Base-by-base conservation (phyloP, 208 protist genomes). In the Porcisia hertigi region DNA sequence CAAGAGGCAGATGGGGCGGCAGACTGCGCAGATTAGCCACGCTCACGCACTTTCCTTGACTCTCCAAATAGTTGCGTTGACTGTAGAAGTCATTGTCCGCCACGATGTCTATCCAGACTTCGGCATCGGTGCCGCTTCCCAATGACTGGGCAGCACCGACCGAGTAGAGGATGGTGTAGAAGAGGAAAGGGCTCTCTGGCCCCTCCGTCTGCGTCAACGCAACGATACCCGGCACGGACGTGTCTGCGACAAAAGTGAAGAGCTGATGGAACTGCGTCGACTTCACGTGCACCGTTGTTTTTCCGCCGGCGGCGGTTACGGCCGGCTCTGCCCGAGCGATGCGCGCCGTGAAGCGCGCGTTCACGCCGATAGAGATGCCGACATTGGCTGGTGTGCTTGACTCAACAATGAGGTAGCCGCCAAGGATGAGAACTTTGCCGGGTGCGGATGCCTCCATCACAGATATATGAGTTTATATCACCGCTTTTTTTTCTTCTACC, bases 401-500 rank as follows among this genome's bases (percentile, higher is more conserved):
- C 76, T 98, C 91, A 1, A 99, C 90, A 70, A 99, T 92, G 25
- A 99, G 88, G 77, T 99, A 99, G 23, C 98, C 97, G 67, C 98
- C 98, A 58, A 95, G 88, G 63, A 99, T 94, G 18, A 99, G 91
- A 2, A 99, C 97, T 79, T 99, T 99, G 11, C 98, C 98, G 12
- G 98, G 95, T 64, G 93, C 92, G 7, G 96, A 98, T 8, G 91
- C 92, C 57, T 83, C 72, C 64, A 88, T 87, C 3, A 2, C 36
- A 8, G 30, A 52, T 30, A n/a, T n/a, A n/a, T n/a, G n/a, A n/a
- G n/a, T n/a, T n/a, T n/a, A n/a, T n/a, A n/a, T n/a, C n/a, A n/a
- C n/a, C n/a, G n/a, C n/a, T n/a, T n/a, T n/a, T n/a, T n/a, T n/a
- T n/a, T n/a, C n/a, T n/a, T n/a, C n/a, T n/a, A n/a, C n/a, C n/a